A percentile compares a stretch with the other conserved stretches of the same genome.
Conservation (phyloP, 768 basidiomycete species). For the Leucosporidium scottii region DNA sequence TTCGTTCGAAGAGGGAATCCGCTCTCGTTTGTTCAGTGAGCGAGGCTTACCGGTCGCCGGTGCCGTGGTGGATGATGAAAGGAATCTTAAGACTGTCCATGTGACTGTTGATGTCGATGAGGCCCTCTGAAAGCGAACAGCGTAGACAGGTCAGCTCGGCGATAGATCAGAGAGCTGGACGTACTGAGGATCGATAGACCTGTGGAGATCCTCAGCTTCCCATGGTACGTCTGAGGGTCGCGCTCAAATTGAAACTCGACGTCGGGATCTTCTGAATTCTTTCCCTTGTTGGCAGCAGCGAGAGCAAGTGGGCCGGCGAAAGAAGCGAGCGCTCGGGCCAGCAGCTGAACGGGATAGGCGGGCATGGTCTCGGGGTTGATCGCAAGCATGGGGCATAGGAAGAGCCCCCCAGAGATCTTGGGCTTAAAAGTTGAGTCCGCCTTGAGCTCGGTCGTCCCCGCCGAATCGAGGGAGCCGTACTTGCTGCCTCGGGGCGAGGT, state of each 20-base stretch:
- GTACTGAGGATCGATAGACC: constrained; percentile 24
- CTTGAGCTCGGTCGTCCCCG: constrained; percentile 11
- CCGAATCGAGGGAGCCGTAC: constrained; percentile 18
- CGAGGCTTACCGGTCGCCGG: constrained; percentile 22
- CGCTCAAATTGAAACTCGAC: constrained; percentile 27
- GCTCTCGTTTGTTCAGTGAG: too few species aligned
- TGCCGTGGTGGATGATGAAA: constrained; percentile 33
- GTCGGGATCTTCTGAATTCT: constrained; percentile 25
- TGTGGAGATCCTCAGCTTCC: constrained; percentile 31
- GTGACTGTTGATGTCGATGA: constrained; percentile 19
- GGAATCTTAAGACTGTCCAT: constrained; percentile 26
- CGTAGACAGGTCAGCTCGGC: background rate
- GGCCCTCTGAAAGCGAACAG: constrained; percentile 1
- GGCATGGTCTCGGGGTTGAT: constrained; percentile 32
- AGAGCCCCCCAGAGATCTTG: constrained; percentile 20
- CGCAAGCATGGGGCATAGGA: constrained; percentile 36
- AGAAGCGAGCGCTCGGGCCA: constrained; percentile 23
- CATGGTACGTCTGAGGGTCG: constrained; percentile 1
- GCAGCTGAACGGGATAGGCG: constrained; percentile 19
- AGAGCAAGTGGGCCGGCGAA: constrained; percentile 31
- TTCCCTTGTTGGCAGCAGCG: constrained; percentile 34
- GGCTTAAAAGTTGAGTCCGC: constrained; percentile 7
- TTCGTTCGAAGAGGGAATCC: too few species aligned
- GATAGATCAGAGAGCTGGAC: background rate
- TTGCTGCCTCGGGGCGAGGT: too few species aligned